Evolutionary conservation across 768 basidiomycete species (phyloP), one percentile per base, ranked within the genome.

Genomic region (Boletellus ananiceps): DNA sequence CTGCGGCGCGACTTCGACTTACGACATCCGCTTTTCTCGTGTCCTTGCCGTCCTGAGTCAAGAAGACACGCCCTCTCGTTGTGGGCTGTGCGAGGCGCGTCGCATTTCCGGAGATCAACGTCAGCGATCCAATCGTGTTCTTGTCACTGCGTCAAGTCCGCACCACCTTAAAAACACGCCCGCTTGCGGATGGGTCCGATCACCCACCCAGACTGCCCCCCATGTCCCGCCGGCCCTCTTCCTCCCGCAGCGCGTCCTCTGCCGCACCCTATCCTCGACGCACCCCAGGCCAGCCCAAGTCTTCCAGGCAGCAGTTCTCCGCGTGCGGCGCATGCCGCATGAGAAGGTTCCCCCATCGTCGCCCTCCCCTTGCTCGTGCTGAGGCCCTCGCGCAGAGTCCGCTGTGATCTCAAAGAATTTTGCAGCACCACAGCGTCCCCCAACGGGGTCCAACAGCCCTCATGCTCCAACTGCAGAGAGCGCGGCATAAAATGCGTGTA

Each of bases 301-400:
- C 88, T 25, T 78, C 82, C 2, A 73, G 88, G 52, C 84, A 88
- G 59, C 89, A 95, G 58, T 91, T 90, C 69, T 88, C 87, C n/a
- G 93, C 93, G 8, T 95, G 93, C 64, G 91, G 91, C 49, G 90
- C 91, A 27, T 96, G 93, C 68, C 83, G 91, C 52, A 89, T 89
- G 82, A 71, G 93, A 65, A 80, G 93, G 85, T 86, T 45, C 34
- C 29, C 8, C 29, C 33, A 40, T 42, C 46, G 47, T 39, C 0
- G 23, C 46, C 21, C 19, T 19, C 40, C 37, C 27, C 52, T 5
- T 5, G n/a, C 19, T n/a, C 15, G 15, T 15, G 12, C 39, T 60
- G 12, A 63, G 11, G 0, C 6, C 3, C 4, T 18, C 4, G 43
- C 40, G 23, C 60, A 93, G 90, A 64, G 93, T 96, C 18, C 88